Evolutionary conservation across 768 basidiomycete species (phyloP).

Genomic region (Filobasidium floriforme): DNA sequence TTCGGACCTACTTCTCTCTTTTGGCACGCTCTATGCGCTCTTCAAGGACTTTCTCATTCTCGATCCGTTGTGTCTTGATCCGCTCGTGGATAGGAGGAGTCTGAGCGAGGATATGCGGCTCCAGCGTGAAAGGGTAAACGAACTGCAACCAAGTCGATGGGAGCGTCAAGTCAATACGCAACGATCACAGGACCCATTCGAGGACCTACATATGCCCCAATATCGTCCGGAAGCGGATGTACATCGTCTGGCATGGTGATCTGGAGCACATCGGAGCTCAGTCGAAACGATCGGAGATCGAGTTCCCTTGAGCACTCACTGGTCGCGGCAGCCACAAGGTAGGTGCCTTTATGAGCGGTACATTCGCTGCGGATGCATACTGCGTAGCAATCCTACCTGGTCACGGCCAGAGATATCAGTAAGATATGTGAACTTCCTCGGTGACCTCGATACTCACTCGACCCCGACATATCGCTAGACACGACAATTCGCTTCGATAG

Average conservation of each 20-base stretch:
- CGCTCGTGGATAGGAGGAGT: conserved; percentile 60
- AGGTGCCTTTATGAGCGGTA: conserved; percentile 87
- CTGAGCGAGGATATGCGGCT: conserved; percentile 75
- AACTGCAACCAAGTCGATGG: conserved; percentile 56
- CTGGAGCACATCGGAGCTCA: conserved; percentile 46
- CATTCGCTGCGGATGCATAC: conserved; percentile 64
- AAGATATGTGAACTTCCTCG: neutral
- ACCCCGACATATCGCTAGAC: neutral
- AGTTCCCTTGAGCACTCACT: conserved; percentile 47
- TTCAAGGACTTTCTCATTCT: conserved; percentile 63
- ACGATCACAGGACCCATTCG: neutral
- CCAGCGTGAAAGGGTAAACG: conserved; percentile 90
- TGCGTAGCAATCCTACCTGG: conserved; percentile 52
- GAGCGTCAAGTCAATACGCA: conserved; percentile 11
- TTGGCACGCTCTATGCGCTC: conserved; percentile 69
- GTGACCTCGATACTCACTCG: neutral
- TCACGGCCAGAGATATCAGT: neutral
- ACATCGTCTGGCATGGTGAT: conserved; percentile 81
- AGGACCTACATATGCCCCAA: conserved; percentile 70
- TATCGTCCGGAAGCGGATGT: conserved; percentile 84
- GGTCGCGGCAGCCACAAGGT: conserved; percentile 76
- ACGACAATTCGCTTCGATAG: neutral
- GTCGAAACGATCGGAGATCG: conserved; percentile 1
- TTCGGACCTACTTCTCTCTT: conserved; percentile 45
- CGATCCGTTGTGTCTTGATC: conserved; percentile 58